Evolutionary conservation across 371 early-diverging fungal species (phyloP).

Genomic region (Mycotypha africana): DNA sequence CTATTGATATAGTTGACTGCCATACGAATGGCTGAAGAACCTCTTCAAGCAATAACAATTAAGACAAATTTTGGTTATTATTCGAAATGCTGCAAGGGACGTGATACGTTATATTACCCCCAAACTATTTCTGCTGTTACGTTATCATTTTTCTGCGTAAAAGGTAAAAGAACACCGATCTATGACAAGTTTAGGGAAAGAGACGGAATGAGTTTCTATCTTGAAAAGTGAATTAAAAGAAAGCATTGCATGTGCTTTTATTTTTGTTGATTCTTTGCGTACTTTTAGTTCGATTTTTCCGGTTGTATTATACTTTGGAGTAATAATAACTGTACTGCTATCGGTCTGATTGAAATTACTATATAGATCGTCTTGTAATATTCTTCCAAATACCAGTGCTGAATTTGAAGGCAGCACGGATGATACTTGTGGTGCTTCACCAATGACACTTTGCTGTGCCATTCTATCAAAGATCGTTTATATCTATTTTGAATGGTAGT

Average conservation of each 20-base stretch:
- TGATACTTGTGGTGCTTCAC: constrained; percentile 2
- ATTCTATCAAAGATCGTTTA: too few species aligned
- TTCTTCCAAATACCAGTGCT: constrained; percentile 27
- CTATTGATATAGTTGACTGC: constrained; percentile 55
- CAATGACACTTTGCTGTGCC: constrained; percentile 13
- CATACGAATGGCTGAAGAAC: constrained; percentile 58
- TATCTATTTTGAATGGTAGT: too few species aligned
- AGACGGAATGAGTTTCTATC: neutral
- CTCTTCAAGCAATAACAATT: too few species aligned
- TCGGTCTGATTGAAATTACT: constrained; percentile 34
- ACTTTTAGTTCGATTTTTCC: constrained; percentile 35
- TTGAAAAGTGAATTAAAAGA: too few species aligned
- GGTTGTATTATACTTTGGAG: constrained; percentile 32
- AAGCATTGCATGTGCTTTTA: too few species aligned
- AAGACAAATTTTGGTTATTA: too few species aligned
- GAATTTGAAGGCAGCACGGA: too few species aligned
- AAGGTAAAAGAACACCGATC: constrained; percentile 43
- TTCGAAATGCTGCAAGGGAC: too few species aligned
- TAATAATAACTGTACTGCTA: constrained; percentile 32
- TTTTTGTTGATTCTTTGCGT: too few species aligned
- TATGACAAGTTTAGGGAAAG: constrained; percentile 6
- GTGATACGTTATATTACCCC: too few species aligned
- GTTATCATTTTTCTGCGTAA: constrained; percentile 36
- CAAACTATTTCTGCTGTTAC: constrained; percentile 44
- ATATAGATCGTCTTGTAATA: constrained; percentile 20